These are phyloP conservation scores for Carnegiea gigantea DNA, from an alignment of 179 eudicot species.

Conservation along the genomic window DNA sequence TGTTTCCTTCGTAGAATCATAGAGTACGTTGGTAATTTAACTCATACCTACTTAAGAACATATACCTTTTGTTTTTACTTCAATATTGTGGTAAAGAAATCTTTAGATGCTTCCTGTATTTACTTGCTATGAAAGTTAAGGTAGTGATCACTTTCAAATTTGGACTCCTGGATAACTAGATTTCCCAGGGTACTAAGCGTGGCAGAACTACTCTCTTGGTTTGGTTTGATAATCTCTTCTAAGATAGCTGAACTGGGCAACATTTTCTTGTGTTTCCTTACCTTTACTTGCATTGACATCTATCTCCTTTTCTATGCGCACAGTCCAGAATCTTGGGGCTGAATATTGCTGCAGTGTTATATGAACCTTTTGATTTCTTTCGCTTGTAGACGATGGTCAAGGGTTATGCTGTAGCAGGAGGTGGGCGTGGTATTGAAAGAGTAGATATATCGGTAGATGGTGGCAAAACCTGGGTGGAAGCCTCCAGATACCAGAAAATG, in stretches of 20 bases:
- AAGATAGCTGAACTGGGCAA: not conserved
- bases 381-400: conserved; percentile 57
- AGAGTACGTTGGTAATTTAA: too few species aligned
- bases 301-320: not conserved
- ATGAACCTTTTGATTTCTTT: conserved; percentile 10
- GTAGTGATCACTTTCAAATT: too few species aligned
- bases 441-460: conserved; percentile 89
- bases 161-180: too few species aligned
- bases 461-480: conserved; percentile 92
- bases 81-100: too few species aligned
- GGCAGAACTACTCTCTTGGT: too few species aligned
- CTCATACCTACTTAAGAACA: too few species aligned
- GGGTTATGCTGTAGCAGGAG: conserved; percentile 95
- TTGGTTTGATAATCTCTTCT: not conserved
- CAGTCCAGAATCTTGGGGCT: not conserved
- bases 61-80: too few species aligned
- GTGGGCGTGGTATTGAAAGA: conserved; percentile 95
- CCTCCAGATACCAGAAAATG: conserved; percentile 73
- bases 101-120: too few species aligned
- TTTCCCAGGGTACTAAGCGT: too few species aligned
- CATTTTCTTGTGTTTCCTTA: not conserved
- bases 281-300: not conserved
- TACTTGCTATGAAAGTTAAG: too few species aligned
- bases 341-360: conserved; percentile 6
- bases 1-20: too few species aligned